Evolutionary conservation across 1,139 yeast species (phyloP).

Genomic region (Pichia sp.): DNA sequence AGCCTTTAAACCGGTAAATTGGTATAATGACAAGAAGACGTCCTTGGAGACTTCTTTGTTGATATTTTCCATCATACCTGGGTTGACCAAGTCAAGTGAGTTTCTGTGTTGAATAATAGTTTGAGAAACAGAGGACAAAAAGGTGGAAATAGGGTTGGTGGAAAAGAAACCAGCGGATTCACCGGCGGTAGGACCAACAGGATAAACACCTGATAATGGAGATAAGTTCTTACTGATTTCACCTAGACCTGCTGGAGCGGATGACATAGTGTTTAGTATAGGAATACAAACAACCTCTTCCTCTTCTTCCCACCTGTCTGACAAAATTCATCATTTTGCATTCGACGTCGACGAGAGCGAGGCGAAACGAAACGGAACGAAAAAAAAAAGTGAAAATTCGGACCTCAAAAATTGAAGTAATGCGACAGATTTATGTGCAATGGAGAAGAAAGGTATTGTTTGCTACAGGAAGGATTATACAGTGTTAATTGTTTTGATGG

Average conservation of each 20-base stretch:
- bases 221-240: slow-evolving; percentile 31
- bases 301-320: no score
- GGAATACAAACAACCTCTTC: no score
- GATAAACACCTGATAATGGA: slow-evolving; percentile 49
- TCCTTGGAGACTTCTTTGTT: slow-evolving; percentile 91
- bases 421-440: no score
- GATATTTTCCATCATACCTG: slow-evolving; percentile 92
- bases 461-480: no score
- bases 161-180: slow-evolving; percentile 59
- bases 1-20: slow-evolving; percentile 94
- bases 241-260: slow-evolving; percentile 18
- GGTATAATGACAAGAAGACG: slow-evolving; percentile 82
- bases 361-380: no score
- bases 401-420: no score
- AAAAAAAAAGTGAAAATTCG: no score
- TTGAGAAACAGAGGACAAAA: slow-evolving; percentile 68
- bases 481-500: no score
- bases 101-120: slow-evolving; percentile 71
- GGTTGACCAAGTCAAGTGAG: slow-evolving; percentile 76
- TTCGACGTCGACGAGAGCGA: no score
- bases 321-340: no score
- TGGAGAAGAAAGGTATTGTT: no score
- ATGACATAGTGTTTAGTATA: slow-evolving; percentile 9
- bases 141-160: slow-evolving; percentile 77
- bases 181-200: slow-evolving; percentile 39